Conservation (phyloP, 768 basidiomycete genomes). For the Psilocybe subaeruginosa region DNA sequence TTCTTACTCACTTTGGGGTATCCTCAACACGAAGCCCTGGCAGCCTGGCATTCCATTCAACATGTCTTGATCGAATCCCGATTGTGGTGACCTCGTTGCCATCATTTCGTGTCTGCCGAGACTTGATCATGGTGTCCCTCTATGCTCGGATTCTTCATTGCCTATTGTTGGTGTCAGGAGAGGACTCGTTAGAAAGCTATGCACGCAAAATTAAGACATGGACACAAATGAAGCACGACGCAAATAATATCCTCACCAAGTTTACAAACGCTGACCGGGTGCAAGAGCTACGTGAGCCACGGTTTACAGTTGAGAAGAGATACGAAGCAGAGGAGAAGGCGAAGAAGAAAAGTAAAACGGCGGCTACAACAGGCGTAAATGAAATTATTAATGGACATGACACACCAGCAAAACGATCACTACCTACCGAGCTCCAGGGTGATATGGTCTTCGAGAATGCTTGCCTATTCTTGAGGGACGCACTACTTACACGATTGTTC, state of each 20-base stretch:
- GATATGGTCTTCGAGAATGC: conserved; percentile 34
- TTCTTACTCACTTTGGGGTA: conserved; percentile 36
- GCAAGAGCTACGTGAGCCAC: conserved; percentile 21
- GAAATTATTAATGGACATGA: not conserved
- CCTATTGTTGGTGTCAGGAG: conserved; percentile 28
- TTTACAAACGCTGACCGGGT: conserved; percentile 21
- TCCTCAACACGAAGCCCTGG: conserved; percentile 32
- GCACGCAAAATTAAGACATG: conserved; percentile 12
- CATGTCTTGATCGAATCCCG: conserved; percentile 33
- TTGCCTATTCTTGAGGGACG: conserved; percentile 30
- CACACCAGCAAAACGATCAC: not conserved
- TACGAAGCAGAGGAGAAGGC: too few relatives aligned
- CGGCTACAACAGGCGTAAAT: too few relatives aligned
- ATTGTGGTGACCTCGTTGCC: conserved; percentile 37
- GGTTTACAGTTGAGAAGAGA: not conserved
- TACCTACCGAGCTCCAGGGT: conserved; percentile 7
- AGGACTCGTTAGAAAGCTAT: conserved; percentile 21
- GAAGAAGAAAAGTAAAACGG: too few relatives aligned
- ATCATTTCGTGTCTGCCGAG: conserved; percentile 34
- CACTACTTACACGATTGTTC: conserved; percentile 27
- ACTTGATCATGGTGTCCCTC: conserved; percentile 36
- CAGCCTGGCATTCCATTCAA: conserved; percentile 37
- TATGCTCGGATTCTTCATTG: conserved; percentile 37
- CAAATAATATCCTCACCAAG: conserved; percentile 19
- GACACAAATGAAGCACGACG: conserved; percentile 23